Evolutionary conservation across 345 rosid species (phyloP), one percentile per base, ranked within the genome.

Genomic region (Euphorbia lathyris): DNA sequence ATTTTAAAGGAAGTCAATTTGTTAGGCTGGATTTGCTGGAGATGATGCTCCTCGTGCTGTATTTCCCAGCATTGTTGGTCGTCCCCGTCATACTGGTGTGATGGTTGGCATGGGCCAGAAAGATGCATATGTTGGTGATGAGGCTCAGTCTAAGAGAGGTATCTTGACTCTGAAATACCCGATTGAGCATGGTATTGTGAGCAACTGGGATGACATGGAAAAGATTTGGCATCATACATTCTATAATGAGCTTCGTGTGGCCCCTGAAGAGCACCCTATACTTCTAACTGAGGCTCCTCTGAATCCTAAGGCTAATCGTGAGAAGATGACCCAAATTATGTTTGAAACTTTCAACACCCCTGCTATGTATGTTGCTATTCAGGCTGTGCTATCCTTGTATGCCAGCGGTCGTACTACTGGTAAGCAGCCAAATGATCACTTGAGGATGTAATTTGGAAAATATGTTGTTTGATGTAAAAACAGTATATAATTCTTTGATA

Each of bases 401-500:
- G 97, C 97, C 29, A 93, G 98, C 81, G 97, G 98, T 64, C 98
- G 98, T 76, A 93, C 98, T 26, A 93, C 98, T 2, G 96, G 97
- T 91, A 74, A 81, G 92, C 68, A 9, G 7, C 59, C 11, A 30
- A 63, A 30, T 19, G 9, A 26, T 45, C 30, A 11, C 12, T 27
- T 20, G 43, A 55, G 30, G 6, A 19, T 23, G 55, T 25, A 9
- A 26, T 38, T 40, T 38, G 71, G 17, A 57, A 56, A 19, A 25
- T 43, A 9, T 1, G 14, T n/a, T 13, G n/a, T 12, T 62, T 27
- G 19, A 20, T 62, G 25, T 40, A 48, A 27, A 38, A 40, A 62
- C 14, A 26, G 7, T 57, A 8, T 57, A 10, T 57, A 14, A 23
- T 27, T 14, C 14, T 9, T 19, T 32, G 2, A 26, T 58, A 50